Percentiles rank a stretch among this genome's conserved stretches.
Conservation (phyloP, 441 rosid genomes). For the Lepidium campestre region DNA sequence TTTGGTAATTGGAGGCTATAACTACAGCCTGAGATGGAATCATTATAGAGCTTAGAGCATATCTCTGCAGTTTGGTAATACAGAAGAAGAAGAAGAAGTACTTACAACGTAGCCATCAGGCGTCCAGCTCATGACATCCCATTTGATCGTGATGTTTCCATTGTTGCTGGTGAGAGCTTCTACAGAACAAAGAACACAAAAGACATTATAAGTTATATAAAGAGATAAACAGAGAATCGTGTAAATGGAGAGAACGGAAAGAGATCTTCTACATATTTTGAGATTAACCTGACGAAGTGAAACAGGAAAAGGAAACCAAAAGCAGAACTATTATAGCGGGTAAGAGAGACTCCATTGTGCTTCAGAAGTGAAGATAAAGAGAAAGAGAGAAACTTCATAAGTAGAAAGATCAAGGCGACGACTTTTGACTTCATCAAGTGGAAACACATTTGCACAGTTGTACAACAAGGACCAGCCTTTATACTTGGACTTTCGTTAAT, state of each 20-base stretch:
- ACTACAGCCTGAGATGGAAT: constrained; percentile 41
- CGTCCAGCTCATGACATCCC: constrained; percentile 58
- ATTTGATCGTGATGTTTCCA: constrained; percentile 60
- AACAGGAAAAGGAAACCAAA: constrained; percentile 50
- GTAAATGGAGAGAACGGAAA: neutral
- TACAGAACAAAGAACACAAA: constrained; percentile 12
- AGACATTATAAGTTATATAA: neutral
- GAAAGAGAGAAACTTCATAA: neutral
- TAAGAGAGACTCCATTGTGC: constrained; percentile 37
- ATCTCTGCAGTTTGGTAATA: neutral
- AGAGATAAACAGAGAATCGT: neutral
- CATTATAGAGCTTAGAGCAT: neutral
- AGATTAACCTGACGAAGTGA: constrained; percentile 53
- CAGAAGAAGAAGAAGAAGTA: neutral
- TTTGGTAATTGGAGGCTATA: constrained; percentile 48
- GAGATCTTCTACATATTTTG: neutral
- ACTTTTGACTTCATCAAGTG: no score
- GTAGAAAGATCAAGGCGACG: neutral
- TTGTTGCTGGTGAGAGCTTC: constrained; percentile 35
- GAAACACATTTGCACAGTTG: no score
- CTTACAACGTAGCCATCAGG: constrained; percentile 77
- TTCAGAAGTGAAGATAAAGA: neutral
- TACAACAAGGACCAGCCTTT: neutral
- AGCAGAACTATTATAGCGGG: constrained; percentile 30
- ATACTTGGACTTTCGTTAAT: neutral